Evolutionary conservation across 1,284 basidiomycete species (phyloP), one percentile per base, ranked within the genome.

Genomic region (Phaffia rhodozyma): DNA sequence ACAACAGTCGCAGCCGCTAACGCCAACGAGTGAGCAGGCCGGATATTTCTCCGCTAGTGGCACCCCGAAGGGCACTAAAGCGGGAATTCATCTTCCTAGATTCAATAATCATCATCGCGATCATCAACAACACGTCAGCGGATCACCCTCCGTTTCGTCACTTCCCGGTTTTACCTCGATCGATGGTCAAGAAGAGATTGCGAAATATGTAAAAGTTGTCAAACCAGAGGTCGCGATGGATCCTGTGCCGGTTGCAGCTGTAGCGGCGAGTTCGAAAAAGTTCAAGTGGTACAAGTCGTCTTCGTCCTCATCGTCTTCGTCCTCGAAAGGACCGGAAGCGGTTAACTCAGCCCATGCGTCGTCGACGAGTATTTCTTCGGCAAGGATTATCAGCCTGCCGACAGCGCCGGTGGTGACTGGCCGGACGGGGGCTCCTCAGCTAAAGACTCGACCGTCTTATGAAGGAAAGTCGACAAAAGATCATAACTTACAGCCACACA

Each of bases 401-500:
- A 38, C 60, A 32, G 49, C 52, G 25, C 53, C 52, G 11, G 52
- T 16, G 18, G 30, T 13, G 52, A 27, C 52, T 53, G 18, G 52
- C 25, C 25, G 52, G 18, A 43, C 16, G 16, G 38, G 38, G 27
- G 27, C 23, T 55, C 29, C n/a, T 9, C 54, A 29, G 27, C 13
- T 43, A 11, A 43, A 43, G 13, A 43, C 38, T 16, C 5, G 38
- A 16, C 38, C 38, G 13, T 43, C 38, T 16, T 43, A 43, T 16
- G 38, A 43, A 43, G 38, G 38, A 11, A 43, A 43, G 13, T 43
- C 38, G 53, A 54, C 62, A n/a, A 66, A 66, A 52, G 85, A 87
- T 67, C 94, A 98, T 74, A 82, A 82, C 66, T 97, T 97, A 80
- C 88, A 92, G 73, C 90, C 89, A 67, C 80, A 91, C 71, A 94